phyloP scores from a whole-genome alignment of 176 grass and related monocot genomes.

The Themeda triandra region DNA sequence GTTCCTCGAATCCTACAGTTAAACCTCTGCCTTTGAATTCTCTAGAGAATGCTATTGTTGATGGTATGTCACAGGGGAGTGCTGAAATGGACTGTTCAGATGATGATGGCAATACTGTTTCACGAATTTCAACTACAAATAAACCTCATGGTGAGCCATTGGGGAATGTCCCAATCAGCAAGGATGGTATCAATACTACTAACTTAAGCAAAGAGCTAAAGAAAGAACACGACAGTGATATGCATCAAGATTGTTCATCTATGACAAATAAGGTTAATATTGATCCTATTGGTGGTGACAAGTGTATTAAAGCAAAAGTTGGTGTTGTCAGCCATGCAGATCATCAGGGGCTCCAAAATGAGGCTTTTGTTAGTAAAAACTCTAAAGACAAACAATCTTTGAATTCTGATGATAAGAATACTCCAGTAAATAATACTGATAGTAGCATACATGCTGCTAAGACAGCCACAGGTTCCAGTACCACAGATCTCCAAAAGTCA shows the following conservation, averaged over 20 bases:
- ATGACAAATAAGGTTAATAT: slow-evolving; percentile 18
- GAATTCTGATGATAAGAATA: slow-evolving; percentile 7
- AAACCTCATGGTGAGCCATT: slow-evolving; percentile 22
- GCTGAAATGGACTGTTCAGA: slow-evolving; percentile 67
- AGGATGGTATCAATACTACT: background rate
- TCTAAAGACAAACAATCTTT: slow-evolving; percentile 27
- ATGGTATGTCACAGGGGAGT: slow-evolving; percentile 55
- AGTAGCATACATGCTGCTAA: slow-evolving; percentile 5
- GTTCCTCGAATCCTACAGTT: slow-evolving; percentile 6
- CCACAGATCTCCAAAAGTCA: slow-evolving; percentile 4
- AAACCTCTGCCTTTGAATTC: slow-evolving; percentile 28
- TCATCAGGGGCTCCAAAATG: slow-evolving; percentile 9
- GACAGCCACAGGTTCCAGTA: background rate
- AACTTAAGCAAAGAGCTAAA: slow-evolving; percentile 1
- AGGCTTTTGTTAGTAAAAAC: slow-evolving; percentile 1
- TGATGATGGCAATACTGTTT: slow-evolving; percentile 32
- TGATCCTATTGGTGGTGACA: background rate
- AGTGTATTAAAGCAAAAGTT: background rate
- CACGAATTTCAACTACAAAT: slow-evolving; percentile 11
- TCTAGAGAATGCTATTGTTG: background rate
- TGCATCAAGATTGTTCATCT: slow-evolving; percentile 26
- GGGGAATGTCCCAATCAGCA: background rate
- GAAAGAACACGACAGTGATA: slow-evolving; percentile 17
- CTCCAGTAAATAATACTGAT: background rate
- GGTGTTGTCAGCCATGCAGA: background rate